Percentiles rank a stretch among this genome's conserved stretches.
Conservation (phyloP, 371 early-diverging fungal species). For the Mortierella sp. region DNA sequence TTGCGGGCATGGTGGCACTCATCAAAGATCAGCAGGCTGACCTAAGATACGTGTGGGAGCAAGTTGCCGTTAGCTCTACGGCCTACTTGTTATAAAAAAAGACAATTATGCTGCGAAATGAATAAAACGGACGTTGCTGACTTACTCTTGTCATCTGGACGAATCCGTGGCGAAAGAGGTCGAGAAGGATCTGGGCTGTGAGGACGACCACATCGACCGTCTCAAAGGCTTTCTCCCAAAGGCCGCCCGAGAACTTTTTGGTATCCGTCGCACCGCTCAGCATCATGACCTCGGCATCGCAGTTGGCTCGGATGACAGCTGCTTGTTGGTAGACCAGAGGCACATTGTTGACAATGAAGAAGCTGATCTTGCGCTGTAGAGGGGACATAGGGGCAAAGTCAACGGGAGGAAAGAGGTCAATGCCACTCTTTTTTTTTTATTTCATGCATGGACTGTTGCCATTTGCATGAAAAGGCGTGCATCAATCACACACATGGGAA, state of each 20-base stretch:
- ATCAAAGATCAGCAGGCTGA: constrained; percentile 89
- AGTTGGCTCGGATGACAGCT: constrained; percentile 74
- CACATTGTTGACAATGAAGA: constrained; percentile 91
- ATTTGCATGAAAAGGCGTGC: background rate
- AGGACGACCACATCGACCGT: constrained; percentile 84
- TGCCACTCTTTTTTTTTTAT: too few relatives aligned
- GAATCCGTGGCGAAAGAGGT: constrained; percentile 79
- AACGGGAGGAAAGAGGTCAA: background rate
- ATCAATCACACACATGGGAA: background rate
- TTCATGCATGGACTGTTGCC: background rate
- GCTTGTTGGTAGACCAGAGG: constrained; percentile 91
- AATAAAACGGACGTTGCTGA: background rate
- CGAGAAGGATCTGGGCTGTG: constrained; percentile 89
- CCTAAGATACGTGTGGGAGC: constrained; percentile 55
- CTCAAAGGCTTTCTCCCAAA: constrained; percentile 72
- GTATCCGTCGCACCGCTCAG: constrained; percentile 80
- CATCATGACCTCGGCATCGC: constrained; percentile 68
- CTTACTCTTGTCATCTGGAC: constrained; percentile 72
- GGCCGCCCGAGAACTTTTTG: constrained; percentile 69
- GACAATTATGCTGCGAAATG: background rate
- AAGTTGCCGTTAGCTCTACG: background rate
- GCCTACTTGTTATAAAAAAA: background rate
- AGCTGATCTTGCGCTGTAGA: constrained; percentile 59
- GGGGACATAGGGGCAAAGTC: background rate
- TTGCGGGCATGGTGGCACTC: constrained; percentile 94